Conservation (phyloP, 305 asterid species). For the Fraxinus baroniana region DNA sequence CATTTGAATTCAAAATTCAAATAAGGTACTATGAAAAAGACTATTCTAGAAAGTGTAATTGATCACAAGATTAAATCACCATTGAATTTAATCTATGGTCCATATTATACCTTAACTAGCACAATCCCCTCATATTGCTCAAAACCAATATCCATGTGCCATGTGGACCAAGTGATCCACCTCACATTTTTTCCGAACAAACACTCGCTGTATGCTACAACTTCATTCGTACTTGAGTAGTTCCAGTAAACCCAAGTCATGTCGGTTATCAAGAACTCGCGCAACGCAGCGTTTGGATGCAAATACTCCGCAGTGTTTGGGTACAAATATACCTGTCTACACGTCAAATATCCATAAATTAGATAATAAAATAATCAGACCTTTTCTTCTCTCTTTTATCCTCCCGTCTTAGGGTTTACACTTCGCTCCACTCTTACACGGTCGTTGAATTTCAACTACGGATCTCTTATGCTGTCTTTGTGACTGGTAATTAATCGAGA, state of each 20-base stretch:
- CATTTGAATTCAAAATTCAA: too few relatives aligned
- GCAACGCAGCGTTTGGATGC: neutral
- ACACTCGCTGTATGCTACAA: neutral
- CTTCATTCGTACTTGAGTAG: too few relatives aligned
- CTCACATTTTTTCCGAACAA: neutral
- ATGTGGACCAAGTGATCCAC: too few relatives aligned
- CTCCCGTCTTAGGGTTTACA: constrained; percentile 36
- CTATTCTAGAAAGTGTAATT: too few relatives aligned
- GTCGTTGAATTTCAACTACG: constrained; percentile 20
- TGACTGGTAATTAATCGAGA: constrained; percentile 8
- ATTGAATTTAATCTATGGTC: too few relatives aligned
- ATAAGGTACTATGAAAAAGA: too few relatives aligned
- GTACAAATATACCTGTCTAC: neutral
- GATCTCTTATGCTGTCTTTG: constrained; percentile 17
- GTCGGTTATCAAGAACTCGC: neutral
- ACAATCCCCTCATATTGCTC: too few relatives aligned
- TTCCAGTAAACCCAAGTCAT: neutral
- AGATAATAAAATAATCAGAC: neutral
- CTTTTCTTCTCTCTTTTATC: neutral
- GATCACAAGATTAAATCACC: too few relatives aligned
- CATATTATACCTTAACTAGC: too few relatives aligned
- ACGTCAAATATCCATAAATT: neutral
- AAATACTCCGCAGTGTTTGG: neutral
- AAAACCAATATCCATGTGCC: too few relatives aligned
- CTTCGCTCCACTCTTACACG: neutral